Base-by-base conservation (phyloP, 192 early-diverging fungal genomes). In the Backusella tuberculispora region DNA sequence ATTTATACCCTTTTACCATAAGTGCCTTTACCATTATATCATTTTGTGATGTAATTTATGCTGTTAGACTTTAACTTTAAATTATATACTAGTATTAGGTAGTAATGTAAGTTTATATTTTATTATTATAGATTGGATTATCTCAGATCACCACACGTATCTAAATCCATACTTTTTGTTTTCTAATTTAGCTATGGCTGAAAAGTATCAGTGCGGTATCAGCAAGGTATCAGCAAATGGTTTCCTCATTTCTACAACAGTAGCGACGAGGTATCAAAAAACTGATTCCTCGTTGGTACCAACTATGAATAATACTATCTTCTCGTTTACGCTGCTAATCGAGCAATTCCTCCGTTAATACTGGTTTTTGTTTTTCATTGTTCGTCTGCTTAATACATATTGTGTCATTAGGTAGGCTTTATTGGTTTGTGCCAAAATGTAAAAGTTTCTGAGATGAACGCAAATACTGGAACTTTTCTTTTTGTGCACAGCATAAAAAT, bases 401-500 rank as follows among this genome's bases (percentile, higher is more conserved):
- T 72, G 70, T 56, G 24, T 53, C 15, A 46, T 46, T 46, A 46
- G 45, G 45, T 46, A 46, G 45, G 45, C 45, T 46, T 73, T 26
- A 19, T 19, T 38, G 26, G 17, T 73, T 50, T 63, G 21, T 63
- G 63, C 13, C 63, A 64, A 64, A 26, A 38, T 26, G 63, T 37
- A 64, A 64, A 38, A 26, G 13, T 3, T 41, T 34, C n/a, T 26
- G 40, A n/a, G 41, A 63, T 63, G 43, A 46, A 63, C 21, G 56
- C 17, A 38, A 21, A 6, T 75, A 29, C 50, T n/a, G n/a, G n/a
- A n/a, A n/a, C 42, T 69, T 65, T 75, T 69, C 66, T 76, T 71
- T 45, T 44, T 41, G 69, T 29, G 46, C 63, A 69, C 44, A 71
- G 29, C 43, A 73, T 69, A 69, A 78, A 72, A 64, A n/a, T 64